These are phyloP conservation scores for Gymnopus androsaceus DNA, from an alignment of 1,284 basidiomycete genomes.

Conservation along the genomic window DNA sequence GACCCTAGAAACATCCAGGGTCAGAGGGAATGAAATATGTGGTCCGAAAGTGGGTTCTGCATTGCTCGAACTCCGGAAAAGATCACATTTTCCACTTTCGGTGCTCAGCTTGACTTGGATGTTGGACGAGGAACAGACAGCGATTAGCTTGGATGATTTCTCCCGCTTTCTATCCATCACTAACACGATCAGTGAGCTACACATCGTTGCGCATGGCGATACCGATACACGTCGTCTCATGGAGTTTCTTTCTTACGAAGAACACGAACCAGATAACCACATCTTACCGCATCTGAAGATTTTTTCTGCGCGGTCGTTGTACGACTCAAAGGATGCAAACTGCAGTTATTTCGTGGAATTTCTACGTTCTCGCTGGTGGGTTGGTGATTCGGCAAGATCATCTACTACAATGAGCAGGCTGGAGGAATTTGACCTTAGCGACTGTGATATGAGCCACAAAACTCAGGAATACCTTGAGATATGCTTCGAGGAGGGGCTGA, in stretches of 20 bases:
- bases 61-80: not conserved
- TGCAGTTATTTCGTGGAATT: not conserved
- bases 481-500: too few relatives aligned
- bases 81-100: not conserved
- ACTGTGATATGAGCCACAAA: too few relatives aligned
- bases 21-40: too few relatives aligned
- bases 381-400: too few relatives aligned
- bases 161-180: not conserved
- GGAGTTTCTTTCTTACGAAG: not conserved
- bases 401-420: too few relatives aligned
- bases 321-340: not conserved
- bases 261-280: not conserved
- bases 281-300: not conserved
- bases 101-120: not conserved
- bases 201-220: not conserved
- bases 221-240: not conserved
- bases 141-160: not conserved
- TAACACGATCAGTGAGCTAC: not conserved
- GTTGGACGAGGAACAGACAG: not conserved
- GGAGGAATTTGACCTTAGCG: too few relatives aligned
- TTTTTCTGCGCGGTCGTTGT: not conserved
- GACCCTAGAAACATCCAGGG: too few relatives aligned
- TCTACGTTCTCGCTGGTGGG: not conserved
- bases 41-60: not conserved
- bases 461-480: too few relatives aligned